A percentile compares a stretch with the other conserved stretches of the same genome.
phyloP scores from a whole-genome alignment of 768 basidiomycete species.

The Pleurotus sapidus region DNA sequence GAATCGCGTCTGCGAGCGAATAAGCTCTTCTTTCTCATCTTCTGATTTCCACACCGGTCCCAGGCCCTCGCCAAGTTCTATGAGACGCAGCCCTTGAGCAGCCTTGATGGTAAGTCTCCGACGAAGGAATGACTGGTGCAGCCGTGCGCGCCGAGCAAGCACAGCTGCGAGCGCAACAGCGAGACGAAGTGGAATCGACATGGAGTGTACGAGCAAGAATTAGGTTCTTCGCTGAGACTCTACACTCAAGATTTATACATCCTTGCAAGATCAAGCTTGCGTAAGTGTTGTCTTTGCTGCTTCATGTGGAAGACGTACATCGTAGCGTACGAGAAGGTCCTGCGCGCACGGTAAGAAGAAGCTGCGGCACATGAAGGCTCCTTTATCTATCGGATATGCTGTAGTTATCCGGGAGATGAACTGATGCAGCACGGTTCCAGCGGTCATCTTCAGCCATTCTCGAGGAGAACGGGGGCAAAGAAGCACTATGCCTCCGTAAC shows the following conservation, averaged over 20 bases:
- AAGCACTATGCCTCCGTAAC: neutral
- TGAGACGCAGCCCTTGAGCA: slow-evolving; percentile 26
- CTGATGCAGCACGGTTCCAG: neutral
- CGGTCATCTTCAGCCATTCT: neutral
- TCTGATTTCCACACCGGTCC: slow-evolving; percentile 30
- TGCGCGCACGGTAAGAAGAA: no score
- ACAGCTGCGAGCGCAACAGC: neutral
- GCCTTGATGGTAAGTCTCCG: slow-evolving; percentile 13
- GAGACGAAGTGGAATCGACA: neutral
- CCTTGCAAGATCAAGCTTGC: no score
- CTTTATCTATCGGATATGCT: no score
- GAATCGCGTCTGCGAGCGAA: slow-evolving; percentile 19
- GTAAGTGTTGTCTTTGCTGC: no score
- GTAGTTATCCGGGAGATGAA: neutral
- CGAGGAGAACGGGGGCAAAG: neutral
- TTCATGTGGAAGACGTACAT: no score
- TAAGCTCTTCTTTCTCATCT: slow-evolving; percentile 25
- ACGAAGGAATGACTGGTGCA: slow-evolving; percentile 2
- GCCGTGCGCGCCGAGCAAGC: neutral
- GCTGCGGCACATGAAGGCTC: no score
- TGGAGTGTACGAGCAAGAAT: neutral
- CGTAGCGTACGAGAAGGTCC: no score
- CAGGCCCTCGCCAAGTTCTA: slow-evolving; percentile 23
- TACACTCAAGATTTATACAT: no score
- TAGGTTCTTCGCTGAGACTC: no score